A percentile compares a stretch with the other conserved stretches of the same genome.
These are phyloP conservation scores for Salix viminalis DNA, from an alignment of 345 rosid genomes.

Conservation along the genomic window DNA sequence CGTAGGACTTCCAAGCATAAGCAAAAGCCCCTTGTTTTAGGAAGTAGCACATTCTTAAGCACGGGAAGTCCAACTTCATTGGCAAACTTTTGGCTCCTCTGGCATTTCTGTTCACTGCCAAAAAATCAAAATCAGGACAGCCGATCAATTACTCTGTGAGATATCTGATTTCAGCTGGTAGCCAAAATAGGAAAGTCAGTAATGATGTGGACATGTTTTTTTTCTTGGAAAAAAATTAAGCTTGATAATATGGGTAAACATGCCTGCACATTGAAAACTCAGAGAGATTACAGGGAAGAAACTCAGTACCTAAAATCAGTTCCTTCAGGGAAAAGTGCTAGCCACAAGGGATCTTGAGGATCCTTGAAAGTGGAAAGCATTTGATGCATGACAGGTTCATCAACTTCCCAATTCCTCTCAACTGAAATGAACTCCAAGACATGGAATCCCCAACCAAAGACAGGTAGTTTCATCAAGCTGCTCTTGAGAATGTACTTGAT, in stretches of 20 bases:
- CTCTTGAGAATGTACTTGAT: slow-evolving; percentile 80
- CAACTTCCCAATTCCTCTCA: slow-evolving; percentile 80
- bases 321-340: slow-evolving; percentile 86
- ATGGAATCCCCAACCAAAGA: slow-evolving; percentile 90
- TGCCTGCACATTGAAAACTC: slow-evolving; percentile 7
- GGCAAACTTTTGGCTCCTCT: slow-evolving; percentile 58
- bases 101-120: slow-evolving; percentile 65
- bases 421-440: slow-evolving; percentile 76
- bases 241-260: background rate
- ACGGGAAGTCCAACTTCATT: slow-evolving; percentile 68
- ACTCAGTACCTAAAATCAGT: slow-evolving; percentile 70
- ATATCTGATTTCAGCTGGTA: background rate
- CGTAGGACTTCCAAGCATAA: slow-evolving; percentile 63
- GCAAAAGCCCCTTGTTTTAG: slow-evolving; percentile 66
- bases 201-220: background rate
- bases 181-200: background rate
- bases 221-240: background rate
- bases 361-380: slow-evolving; percentile 61
- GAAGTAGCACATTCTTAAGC: slow-evolving; percentile 64
- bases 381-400: slow-evolving; percentile 52
- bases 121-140: slow-evolving; percentile 12
- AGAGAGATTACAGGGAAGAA: slow-evolving; percentile 17
- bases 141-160: background rate
- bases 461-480: slow-evolving; percentile 71
- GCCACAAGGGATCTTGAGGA: slow-evolving; percentile 79